These are phyloP conservation scores for Salvia splendens DNA, from an alignment of 257 asterid species.

Conservation along the genomic window DNA sequence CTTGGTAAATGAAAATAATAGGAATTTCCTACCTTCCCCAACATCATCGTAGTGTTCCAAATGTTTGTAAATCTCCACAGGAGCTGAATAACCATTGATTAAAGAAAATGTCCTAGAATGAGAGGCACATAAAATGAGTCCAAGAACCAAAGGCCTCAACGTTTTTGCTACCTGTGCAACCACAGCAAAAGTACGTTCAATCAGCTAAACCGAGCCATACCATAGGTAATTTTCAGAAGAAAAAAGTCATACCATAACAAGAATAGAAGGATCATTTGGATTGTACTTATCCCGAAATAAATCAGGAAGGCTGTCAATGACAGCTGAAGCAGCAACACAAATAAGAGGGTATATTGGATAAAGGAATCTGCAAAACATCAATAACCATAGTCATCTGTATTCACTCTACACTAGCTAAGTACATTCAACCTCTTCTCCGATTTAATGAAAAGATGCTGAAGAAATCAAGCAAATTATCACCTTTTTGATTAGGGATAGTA, in stretches of 20 bases:
- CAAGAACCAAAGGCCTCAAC: conserved; percentile 81
- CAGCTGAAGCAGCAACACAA: conserved; percentile 98
- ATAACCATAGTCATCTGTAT: conserved; percentile 23
- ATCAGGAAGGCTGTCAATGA: conserved; percentile 92
- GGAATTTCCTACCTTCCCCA: conserved; percentile 59
- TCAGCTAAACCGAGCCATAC: conserved; percentile 29
- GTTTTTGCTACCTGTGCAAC: conserved; percentile 70
- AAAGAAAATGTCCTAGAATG: conserved; percentile 91
- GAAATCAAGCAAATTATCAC: conserved; percentile 11
- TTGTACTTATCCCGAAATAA: conserved; percentile 72
- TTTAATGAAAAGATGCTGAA: conserved; percentile 22
- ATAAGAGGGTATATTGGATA: conserved; percentile 98
- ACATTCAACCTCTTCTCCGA: conserved; percentile 6
- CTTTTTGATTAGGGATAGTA: not conserved
- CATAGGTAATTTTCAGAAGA: conserved; percentile 15
- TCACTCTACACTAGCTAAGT: conserved; percentile 25
- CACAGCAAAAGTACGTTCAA: conserved; percentile 38
- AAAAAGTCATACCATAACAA: conserved; percentile 57
- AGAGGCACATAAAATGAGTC: conserved; percentile 86
- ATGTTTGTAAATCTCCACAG: conserved; percentile 93
- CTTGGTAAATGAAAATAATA: conserved; percentile 6
- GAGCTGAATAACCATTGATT: conserved; percentile 94
- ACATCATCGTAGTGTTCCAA: conserved; percentile 87
- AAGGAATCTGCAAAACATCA: conserved; percentile 71
- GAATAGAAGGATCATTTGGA: conserved; percentile 51